Evolutionary conservation across 83 land plant species (phyloP).

Genomic region (Thuja plicata): DNA sequence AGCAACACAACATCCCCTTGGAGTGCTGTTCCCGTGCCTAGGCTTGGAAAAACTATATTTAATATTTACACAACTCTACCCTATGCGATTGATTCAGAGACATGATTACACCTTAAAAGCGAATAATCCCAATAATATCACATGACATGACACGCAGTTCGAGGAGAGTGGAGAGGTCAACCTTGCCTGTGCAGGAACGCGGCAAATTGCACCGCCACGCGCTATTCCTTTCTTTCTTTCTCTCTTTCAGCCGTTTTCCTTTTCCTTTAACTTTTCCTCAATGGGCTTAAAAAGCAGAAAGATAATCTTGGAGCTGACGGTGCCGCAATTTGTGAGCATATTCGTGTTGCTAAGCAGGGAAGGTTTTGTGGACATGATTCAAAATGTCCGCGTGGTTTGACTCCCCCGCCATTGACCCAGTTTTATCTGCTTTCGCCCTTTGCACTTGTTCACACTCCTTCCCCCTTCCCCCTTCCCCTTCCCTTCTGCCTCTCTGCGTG

Average conservation of each 20-base stretch:
- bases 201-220: conserved; percentile 1
- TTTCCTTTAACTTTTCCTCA: too few relatives aligned
- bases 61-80: not conserved
- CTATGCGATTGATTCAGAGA: conserved; percentile 1
- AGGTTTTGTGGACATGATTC: conserved; percentile 12
- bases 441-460: not conserved
- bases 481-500: not conserved
- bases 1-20: not conserved
- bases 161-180: conserved; percentile 10
- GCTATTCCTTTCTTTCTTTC: not conserved
- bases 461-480: not conserved
- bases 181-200: conserved; percentile 6
- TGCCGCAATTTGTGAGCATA: conserved; percentile 16
- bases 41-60: not conserved
- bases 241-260: not conserved
- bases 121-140: conserved; percentile 7
- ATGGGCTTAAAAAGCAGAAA: not conserved
- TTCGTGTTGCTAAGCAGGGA: not conserved
- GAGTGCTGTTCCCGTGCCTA: too few relatives aligned
- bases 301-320: conserved; percentile 11
- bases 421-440: not conserved
- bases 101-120: conserved; percentile 8
- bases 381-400: conserved; percentile 18
- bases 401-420: not conserved
- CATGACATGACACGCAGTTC: not conserved